phyloP scores from a whole-genome alignment of 148 eudicot species.

The Vaccinium darrowii region DNA sequence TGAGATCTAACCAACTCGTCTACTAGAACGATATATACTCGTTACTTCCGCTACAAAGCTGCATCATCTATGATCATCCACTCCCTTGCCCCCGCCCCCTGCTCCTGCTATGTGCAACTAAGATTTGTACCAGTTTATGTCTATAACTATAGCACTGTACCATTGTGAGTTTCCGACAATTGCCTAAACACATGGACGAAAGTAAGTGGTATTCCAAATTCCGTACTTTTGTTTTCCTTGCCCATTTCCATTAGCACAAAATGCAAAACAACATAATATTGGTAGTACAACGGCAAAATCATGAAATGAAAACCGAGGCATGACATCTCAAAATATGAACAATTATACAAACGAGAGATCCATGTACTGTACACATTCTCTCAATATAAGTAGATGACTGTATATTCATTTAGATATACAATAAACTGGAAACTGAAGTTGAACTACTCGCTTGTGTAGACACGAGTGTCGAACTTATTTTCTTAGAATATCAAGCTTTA shows the following conservation, averaged over 20 bases:
- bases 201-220: background rate
- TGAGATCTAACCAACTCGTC: too few species aligned
- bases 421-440: background rate
- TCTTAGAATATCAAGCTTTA: background rate
- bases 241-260: background rate
- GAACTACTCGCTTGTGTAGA: background rate
- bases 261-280: background rate
- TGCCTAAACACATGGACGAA: background rate
- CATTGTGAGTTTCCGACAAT: background rate
- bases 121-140: background rate
- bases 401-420: background rate
- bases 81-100: too few species aligned
- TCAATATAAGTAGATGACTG: background rate
- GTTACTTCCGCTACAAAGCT: too few species aligned
- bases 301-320: background rate
- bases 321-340: background rate
- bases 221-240: background rate
- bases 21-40: too few species aligned
- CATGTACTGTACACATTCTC: background rate
- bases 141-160: background rate
- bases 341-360: background rate
- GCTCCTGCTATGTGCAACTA: too few species aligned
- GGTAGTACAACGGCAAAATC: background rate
- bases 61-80: too few species aligned
- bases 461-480: background rate